These are phyloP conservation scores for Mycosphaerella sp. DNA, from an alignment of 2,329 filamentous ascomycete species.

Conservation along the genomic window DNA sequence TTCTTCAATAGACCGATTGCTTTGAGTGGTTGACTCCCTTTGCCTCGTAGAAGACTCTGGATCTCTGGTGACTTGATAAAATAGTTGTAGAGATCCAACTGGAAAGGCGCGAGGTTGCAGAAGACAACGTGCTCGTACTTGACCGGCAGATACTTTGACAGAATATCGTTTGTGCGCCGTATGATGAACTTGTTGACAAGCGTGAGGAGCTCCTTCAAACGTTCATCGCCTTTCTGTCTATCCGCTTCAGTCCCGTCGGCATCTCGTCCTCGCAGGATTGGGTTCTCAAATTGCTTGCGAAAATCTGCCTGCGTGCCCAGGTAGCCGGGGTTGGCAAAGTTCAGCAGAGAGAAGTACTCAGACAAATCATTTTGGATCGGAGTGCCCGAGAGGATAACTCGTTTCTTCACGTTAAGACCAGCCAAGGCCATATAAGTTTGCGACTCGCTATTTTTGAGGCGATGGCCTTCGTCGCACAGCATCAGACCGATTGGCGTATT, in stretches of 20 bases:
- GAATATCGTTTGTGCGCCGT: slow-evolving; percentile 90
- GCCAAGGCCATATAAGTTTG: slow-evolving; percentile 92
- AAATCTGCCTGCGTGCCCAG: slow-evolving; percentile 87
- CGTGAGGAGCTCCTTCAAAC: slow-evolving; percentile 69
- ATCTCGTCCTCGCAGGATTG: slow-evolving; percentile 86
- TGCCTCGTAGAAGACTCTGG: slow-evolving; percentile 81
- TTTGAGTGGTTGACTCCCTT: slow-evolving; percentile 92
- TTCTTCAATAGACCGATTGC: slow-evolving; percentile 97
- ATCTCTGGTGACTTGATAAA: slow-evolving; percentile 96
- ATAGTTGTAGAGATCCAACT: slow-evolving; percentile 89
- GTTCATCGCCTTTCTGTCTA: slow-evolving; percentile 73
- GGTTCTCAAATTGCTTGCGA: slow-evolving; percentile 86
- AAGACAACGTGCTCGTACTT: slow-evolving; percentile 99
- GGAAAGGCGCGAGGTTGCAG: slow-evolving; percentile 89
- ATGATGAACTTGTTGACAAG: slow-evolving; percentile 99
- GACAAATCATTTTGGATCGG: slow-evolving; percentile 98
- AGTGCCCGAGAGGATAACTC: slow-evolving; percentile 92
- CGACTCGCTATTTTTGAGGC: slow-evolving; percentile 92
- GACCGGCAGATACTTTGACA: slow-evolving; percentile 94
- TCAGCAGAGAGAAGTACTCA: slow-evolving; percentile 92
- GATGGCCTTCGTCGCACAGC: slow-evolving; percentile 93
- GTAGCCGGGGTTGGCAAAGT: slow-evolving; percentile 91
- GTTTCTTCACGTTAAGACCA: slow-evolving; percentile 77
- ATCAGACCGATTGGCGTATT: slow-evolving; percentile 86
- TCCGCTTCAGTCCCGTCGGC: slow-evolving; percentile 81